Evolutionary conservation across 306 rosid species (phyloP).

Genomic region (Vigna reflexopilosa): DNA sequence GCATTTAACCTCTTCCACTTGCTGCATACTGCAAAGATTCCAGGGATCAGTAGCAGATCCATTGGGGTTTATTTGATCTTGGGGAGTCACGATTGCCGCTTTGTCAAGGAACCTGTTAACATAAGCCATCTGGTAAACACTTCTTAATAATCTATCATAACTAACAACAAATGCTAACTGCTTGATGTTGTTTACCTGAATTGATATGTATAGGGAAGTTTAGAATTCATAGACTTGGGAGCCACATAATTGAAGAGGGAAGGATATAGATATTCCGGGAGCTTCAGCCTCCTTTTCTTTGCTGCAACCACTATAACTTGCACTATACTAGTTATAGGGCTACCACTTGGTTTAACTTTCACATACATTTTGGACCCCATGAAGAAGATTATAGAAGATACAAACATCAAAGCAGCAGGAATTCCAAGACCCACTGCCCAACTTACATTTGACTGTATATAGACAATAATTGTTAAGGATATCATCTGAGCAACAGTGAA

Average conservation of each 20-base stretch:
- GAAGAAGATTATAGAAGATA: conserved; percentile 71
- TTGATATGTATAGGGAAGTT: conserved; percentile 69
- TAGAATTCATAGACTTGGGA: conserved; percentile 66
- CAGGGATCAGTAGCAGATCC: conserved; percentile 81
- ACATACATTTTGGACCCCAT: conserved; percentile 75
- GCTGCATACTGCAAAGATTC: conserved; percentile 79
- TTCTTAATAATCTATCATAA: conserved; percentile 37
- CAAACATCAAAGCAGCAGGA: conserved; percentile 81
- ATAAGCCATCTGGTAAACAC: conserved; percentile 43
- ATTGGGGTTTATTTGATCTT: conserved; percentile 65
- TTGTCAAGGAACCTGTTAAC: conserved; percentile 77
- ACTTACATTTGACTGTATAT: conserved; percentile 76
- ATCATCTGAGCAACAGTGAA: conserved; percentile 69
- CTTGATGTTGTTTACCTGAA: conserved; percentile 63
- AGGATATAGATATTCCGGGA: conserved; percentile 56
- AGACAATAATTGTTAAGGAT: conserved; percentile 67
- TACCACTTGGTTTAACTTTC: conserved; percentile 83
- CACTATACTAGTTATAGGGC: conserved; percentile 79
- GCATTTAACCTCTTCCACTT: conserved; percentile 94
- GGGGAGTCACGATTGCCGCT: conserved; percentile 72
- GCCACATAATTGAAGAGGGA: conserved; percentile 65
- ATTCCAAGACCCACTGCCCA: conserved; percentile 81
- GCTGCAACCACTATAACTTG: conserved; percentile 74
- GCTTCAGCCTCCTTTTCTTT: conserved; percentile 64
- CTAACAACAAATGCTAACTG: conserved; percentile 28